These are phyloP conservation scores for Phoenix dactylifera DNA, from an alignment of 176 grass and related monocot species.

Conservation along the genomic window DNA sequence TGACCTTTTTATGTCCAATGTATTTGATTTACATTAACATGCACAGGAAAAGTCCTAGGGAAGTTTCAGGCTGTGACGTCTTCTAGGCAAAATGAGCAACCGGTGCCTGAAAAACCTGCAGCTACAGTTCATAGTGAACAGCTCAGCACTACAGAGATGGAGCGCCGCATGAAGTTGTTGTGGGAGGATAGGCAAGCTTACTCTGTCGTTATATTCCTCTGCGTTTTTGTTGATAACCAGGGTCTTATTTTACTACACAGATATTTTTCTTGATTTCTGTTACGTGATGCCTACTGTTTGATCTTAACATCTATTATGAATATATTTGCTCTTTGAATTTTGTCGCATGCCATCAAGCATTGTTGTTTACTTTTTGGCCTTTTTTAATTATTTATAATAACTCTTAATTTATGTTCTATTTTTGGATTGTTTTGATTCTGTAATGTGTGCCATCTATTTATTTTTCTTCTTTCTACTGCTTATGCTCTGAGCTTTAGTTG, in stretches of 20 bases:
- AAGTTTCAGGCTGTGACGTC: slow-evolving; percentile 46
- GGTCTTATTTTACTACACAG: background rate
- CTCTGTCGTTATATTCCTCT: background rate
- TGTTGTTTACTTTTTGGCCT: no score
- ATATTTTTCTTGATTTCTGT: background rate
- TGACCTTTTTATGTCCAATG: background rate
- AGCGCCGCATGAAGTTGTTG: slow-evolving; percentile 73
- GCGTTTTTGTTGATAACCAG: no score
- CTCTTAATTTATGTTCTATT: no score
- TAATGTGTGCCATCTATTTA: no score
- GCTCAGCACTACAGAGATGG: slow-evolving; percentile 65
- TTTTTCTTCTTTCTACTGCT: no score
- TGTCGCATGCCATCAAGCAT: no score
- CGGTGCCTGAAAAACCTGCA: slow-evolving; percentile 46
- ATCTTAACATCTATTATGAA: no score
- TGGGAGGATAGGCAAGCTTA: slow-evolving; percentile 74
- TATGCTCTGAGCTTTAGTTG: no score
- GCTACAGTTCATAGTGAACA: slow-evolving; percentile 48
- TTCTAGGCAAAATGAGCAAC: slow-evolving; percentile 29
- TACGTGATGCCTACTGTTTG: no score
- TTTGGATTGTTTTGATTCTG: no score
- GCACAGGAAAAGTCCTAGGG: slow-evolving; percentile 72
- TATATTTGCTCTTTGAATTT: no score
- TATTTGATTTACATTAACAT: background rate
- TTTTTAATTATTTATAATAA: no score